Evolutionary conservation across 2,329 filamentous ascomycete species (phyloP).

Genomic region (Pseudodiploospora longispora): DNA sequence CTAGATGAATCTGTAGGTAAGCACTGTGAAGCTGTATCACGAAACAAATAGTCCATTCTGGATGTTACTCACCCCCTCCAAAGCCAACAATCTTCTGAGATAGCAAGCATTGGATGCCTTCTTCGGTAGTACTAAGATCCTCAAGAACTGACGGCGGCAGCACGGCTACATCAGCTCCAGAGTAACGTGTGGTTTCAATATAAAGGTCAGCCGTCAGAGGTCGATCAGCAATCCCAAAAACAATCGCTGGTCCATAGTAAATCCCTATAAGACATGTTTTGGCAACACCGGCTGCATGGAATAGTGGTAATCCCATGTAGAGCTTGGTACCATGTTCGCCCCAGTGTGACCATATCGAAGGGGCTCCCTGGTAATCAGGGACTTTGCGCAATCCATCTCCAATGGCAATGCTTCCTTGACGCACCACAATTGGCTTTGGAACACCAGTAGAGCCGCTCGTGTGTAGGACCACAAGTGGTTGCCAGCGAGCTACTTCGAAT

Average conservation of each 20-base stretch:
- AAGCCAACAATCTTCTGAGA: conserved; percentile 26
- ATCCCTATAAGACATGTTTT: conserved; percentile 16
- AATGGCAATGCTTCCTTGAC: conserved; percentile 29
- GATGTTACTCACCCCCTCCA: conserved; percentile 26
- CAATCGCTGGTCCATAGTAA: conserved; percentile 19
- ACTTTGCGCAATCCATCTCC: conserved; percentile 22
- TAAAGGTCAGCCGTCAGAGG: conserved; percentile 27
- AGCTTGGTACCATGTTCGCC: conserved; percentile 2
- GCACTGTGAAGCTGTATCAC: no score
- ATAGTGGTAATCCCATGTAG: conserved; percentile 26
- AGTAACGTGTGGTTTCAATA: conserved; percentile 21
- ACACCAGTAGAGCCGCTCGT: conserved; percentile 39
- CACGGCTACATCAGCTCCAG: conserved; percentile 18
- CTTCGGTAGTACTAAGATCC: conserved; percentile 29
- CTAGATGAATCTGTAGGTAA: conserved; percentile 10
- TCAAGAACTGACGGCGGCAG: conserved; percentile 34
- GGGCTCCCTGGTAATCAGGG: conserved; percentile 15
- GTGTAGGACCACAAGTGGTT: conserved; percentile 34
- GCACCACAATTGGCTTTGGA: conserved; percentile 35
- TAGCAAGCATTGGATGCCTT: conserved; percentile 21
- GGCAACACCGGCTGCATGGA: conserved; percentile 29
- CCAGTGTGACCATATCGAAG: conserved; percentile 4
- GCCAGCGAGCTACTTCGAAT: conserved; percentile 33
- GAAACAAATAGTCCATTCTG: neutral
- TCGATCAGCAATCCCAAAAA: conserved; percentile 22